Conservation (phyloP, 441 rosid genomes). For the Capsella rubella region DNA sequence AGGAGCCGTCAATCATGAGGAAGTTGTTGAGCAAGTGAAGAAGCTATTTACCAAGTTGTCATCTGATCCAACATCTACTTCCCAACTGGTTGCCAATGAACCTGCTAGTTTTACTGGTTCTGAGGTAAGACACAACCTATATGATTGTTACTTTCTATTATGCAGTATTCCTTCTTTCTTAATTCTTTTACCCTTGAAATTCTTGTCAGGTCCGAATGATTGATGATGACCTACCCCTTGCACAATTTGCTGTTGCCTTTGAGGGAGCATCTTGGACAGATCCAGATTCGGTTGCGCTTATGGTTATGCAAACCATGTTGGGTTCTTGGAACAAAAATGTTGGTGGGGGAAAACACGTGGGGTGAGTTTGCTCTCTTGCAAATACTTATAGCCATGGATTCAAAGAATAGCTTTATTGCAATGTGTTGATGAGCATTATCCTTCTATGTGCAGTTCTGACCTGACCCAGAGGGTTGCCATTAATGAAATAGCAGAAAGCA, state of each 20-base stretch:
- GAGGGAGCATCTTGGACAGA: constrained; percentile 99
- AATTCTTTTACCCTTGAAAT: constrained; percentile 14
- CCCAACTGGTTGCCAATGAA: constrained; percentile 85
- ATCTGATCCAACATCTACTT: constrained; percentile 81
- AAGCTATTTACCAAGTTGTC: constrained; percentile 83
- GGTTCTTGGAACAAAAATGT: constrained; percentile 94
- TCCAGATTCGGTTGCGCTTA: constrained; percentile 92
- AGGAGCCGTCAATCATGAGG: constrained; percentile 99
- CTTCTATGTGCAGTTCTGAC: constrained; percentile 68
- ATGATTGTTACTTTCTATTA: constrained; percentile 10
- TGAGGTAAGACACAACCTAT: constrained; percentile 64
- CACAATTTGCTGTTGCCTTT: constrained; percentile 98
- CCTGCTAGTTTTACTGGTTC: constrained; percentile 94
- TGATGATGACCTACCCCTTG: constrained; percentile 92
- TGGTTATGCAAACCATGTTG: constrained; percentile 98
- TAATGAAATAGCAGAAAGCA: constrained; percentile 92
- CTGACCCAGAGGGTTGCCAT: constrained; percentile 86
- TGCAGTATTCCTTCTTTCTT: constrained; percentile 26
- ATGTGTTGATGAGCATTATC: constrained; percentile 33
- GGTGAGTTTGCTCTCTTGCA: constrained; percentile 57
- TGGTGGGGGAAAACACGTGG: constrained; percentile 98
- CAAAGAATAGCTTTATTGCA: background rate
- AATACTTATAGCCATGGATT: background rate
- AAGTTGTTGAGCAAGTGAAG: constrained; percentile 87
- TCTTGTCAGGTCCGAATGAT: constrained; percentile 83